These are phyloP conservation scores for Chionographis japonica DNA, from an alignment of 106 monocot genomes.

Conservation along the genomic window DNA sequence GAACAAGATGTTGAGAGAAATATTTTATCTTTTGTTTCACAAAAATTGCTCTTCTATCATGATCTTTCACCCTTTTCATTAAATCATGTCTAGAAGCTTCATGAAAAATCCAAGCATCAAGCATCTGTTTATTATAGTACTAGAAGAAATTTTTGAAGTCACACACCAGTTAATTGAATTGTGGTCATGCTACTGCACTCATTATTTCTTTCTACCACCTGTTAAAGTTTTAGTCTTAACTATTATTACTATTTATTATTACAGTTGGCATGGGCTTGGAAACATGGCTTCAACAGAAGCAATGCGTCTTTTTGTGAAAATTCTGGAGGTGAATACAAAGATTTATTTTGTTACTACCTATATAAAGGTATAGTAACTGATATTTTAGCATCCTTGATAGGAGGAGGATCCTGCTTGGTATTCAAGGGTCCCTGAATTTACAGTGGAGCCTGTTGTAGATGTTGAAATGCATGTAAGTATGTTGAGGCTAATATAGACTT, in stretches of 20 bases:
- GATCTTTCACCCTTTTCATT: too few relatives aligned
- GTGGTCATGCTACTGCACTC: too few relatives aligned
- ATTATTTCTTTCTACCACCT: background rate
- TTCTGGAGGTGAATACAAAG: slow-evolving; percentile 64
- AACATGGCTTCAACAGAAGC: slow-evolving; percentile 96
- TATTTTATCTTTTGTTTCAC: too few relatives aligned
- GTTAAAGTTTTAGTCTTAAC: background rate
- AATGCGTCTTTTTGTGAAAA: slow-evolving; percentile 98
- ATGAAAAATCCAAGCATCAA: too few relatives aligned
- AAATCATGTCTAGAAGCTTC: too few relatives aligned
- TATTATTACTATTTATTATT: slow-evolving; percentile 9
- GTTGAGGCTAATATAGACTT: background rate
- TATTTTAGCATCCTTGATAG: slow-evolving; percentile 34
- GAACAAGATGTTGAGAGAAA: too few relatives aligned
- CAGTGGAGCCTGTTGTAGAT: slow-evolving; percentile 43
- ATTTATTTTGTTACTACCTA: slow-evolving; percentile 1
- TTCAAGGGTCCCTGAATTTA: slow-evolving; percentile 62
- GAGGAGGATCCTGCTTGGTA: slow-evolving; percentile 98
- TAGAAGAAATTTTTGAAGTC: too few relatives aligned
- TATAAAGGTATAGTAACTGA: slow-evolving; percentile 7
- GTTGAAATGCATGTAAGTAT: slow-evolving; percentile 60
- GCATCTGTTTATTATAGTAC: too few relatives aligned
- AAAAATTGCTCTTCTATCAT: too few relatives aligned
- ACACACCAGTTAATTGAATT: too few relatives aligned
- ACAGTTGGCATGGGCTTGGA: slow-evolving; percentile 97